Evolutionary conservation across 2,329 filamentous ascomycete species (phyloP), one percentile per base, ranked within the genome.

Genomic region (Penicillium sclerotigenum): DNA sequence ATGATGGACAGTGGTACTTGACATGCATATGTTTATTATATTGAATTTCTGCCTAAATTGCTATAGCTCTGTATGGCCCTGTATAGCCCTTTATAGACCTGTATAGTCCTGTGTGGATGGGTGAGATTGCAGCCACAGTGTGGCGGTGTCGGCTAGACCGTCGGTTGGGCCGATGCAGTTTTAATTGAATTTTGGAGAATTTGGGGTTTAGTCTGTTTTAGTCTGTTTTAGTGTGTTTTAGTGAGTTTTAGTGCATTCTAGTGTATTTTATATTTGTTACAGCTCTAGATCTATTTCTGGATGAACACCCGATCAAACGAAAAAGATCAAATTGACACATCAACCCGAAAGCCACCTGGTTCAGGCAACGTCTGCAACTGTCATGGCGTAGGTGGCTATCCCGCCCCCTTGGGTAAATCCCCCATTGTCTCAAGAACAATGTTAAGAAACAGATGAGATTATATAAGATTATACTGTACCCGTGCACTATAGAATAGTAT

Each of bases 1-100:
- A 56, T 56, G 60, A 56, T 63, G 29, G 29, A 47, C 56, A 42
- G 54, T 47, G 22, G 50, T 54, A 47, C 38, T 37, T 36, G 51
- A 43, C 51, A 42, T 46, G 47, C 56, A 56, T 51, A 43, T 22
- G 37, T 22, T 43, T 41, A n/a, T 41, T 42, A 10, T 46, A 45
- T 20, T 47, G 38, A 33, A 49, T 37, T 4, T 40, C 28, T 53
- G 47, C 45, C 45, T 47, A 24, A 22, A 29, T 18, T 33, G 31
- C 14, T 16, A 16, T 16, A 16, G 26, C n/a, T n/a, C n/a, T n/a
- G n/a, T n/a, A n/a, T n/a, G n/a, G n/a, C n/a, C n/a, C n/a, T n/a
- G n/a, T n/a, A n/a, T n/a, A n/a, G n/a, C n/a, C n/a, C n/a, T n/a
- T n/a, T n/a, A n/a, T n/a, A n/a, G n/a, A n/a, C n/a, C n/a, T n/a